These are phyloP conservation scores for Globisporangium carolinianum DNA, from an alignment of 352 stramenopile species.

Conservation along the genomic window DNA sequence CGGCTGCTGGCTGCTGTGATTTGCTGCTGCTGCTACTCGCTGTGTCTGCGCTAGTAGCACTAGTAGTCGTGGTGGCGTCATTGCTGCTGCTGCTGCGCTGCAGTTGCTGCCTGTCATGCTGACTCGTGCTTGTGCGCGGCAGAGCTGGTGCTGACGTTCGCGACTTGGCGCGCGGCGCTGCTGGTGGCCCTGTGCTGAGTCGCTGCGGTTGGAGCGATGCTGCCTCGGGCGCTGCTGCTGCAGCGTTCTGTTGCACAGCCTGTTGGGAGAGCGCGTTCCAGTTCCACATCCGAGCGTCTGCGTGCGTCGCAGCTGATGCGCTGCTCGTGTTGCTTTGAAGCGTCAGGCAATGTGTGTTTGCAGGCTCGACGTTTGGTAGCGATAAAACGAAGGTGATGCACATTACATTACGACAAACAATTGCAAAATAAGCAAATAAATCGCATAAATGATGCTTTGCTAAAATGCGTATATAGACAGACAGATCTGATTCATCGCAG, in stretches of 20 bases:
- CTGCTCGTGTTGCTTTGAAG: no score
- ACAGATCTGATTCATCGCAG: no score
- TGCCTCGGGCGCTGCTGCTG: conserved; percentile 1
- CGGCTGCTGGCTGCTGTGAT: background rate
- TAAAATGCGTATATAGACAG: no score
- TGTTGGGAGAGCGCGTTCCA: conserved; percentile 18
- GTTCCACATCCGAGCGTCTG: conserved; percentile 12
- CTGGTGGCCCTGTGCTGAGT: background rate
- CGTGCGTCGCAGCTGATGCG: no score
- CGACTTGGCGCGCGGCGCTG: background rate
- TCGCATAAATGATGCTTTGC: no score
- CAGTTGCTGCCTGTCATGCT: background rate
- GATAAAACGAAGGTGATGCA: no score
- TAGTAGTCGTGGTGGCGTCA: conserved; percentile 10
- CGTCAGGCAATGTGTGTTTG: no score
- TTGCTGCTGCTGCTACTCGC: background rate
- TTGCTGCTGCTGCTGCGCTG: background rate
- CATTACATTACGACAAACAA: no score
- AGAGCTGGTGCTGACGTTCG: background rate
- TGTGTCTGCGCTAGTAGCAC: conserved; percentile 8
- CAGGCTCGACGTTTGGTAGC: no score
- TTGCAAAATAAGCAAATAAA: no score
- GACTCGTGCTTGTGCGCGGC: background rate
- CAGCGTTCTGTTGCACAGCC: conserved; percentile 10
- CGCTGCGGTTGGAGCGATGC: background rate